Conservation (phyloP, 352 stramenopile species). For the Pythium folliculosum region DNA sequence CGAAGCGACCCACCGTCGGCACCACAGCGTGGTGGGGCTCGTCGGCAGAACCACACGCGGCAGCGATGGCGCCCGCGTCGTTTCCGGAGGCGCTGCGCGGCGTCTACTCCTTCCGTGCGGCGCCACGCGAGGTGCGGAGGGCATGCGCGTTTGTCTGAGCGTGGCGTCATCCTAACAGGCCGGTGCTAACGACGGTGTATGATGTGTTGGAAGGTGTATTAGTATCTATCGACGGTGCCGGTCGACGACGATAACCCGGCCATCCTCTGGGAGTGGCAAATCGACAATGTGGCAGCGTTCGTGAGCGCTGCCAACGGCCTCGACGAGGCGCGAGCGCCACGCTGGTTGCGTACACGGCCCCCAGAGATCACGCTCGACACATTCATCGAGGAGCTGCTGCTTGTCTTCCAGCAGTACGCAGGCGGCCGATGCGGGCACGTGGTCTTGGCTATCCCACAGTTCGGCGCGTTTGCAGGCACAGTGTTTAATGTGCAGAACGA, state of each 20-base stretch:
- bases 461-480: neutral
- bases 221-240: neutral
- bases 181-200: too few relatives aligned
- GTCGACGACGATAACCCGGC: conserved; percentile 6
- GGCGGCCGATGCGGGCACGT: neutral
- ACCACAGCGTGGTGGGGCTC: too few relatives aligned
- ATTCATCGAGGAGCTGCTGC: conserved; percentile 22
- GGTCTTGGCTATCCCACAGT: neutral
- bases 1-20: too few relatives aligned
- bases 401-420: neutral
- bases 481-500: neutral
- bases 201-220: neutral
- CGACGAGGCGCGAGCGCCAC: conserved; percentile 13
- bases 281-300: conserved; percentile 10
- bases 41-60: too few relatives aligned
- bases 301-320: conserved; percentile 20
- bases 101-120: neutral
- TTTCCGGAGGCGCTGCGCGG: neutral
- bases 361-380: conserved; percentile 24
- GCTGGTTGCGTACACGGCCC: conserved; percentile 23
- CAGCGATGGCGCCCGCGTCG: neutral
- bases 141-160: neutral
- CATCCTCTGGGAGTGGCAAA: conserved; percentile 13
- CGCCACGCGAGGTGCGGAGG: neutral
- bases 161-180: too few relatives aligned